Evolutionary conservation across 129 eudicot species (phyloP).

Genomic region (Arctium lappa): DNA sequence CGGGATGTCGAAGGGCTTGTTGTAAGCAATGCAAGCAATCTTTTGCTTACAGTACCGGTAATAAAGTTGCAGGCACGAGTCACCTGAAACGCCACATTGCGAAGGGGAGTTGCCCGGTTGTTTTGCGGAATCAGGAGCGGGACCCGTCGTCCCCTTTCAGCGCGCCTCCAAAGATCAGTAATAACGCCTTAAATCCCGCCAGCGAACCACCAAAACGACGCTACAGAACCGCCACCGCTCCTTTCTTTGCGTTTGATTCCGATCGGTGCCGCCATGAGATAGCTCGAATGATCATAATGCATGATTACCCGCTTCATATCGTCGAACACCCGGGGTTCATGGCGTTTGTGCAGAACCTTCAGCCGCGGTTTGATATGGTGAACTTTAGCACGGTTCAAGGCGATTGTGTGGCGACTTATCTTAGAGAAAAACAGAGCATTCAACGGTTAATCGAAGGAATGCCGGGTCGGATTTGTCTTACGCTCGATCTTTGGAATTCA

Average conservation of each 20-base stretch:
- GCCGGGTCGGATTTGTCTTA: conserved; percentile 70
- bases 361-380: conserved; percentile 82
- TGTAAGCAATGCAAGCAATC: conserved; percentile 88
- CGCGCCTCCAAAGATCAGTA: conserved; percentile 51
- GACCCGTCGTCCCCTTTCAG: conserved; percentile 40
- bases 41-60: conserved; percentile 86
- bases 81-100: conserved; percentile 96
- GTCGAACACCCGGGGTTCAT: conserved; percentile 89
- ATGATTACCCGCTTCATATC: conserved; percentile 86
- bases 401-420: conserved; percentile 78
- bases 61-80: conserved; percentile 86
- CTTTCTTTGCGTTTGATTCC: conserved; percentile 58
- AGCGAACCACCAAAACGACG: conserved; percentile 62
- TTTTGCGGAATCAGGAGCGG: conserved; percentile 56
- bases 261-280: conserved; percentile 82
- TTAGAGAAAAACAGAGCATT: conserved; percentile 61
- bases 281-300: conserved; percentile 80
- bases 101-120: conserved; percentile 72
- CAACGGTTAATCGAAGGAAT: conserved; percentile 57
- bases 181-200: neutral
- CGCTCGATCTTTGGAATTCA: conserved; percentile 78
- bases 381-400: conserved; percentile 80
- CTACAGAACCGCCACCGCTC: conserved; percentile 47
- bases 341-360: conserved; percentile 64
- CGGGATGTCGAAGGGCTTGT: conserved; percentile 65